phyloP scores from a whole-genome alignment of 805 yeast species.

The Saccharomycopsis sp. region DNA sequence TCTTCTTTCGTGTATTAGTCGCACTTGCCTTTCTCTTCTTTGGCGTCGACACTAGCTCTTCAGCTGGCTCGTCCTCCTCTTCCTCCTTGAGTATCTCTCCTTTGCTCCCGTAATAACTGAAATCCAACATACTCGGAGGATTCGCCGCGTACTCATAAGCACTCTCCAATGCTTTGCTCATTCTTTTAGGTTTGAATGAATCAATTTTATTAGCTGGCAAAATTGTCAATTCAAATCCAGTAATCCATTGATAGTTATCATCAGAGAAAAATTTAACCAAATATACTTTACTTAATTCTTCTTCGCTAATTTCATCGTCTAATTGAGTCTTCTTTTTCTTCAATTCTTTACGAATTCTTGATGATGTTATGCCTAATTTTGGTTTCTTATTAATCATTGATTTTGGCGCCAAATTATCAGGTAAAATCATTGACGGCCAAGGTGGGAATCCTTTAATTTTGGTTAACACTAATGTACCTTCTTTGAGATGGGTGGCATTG shows the following conservation, averaged over 20 bases:
- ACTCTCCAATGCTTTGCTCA: slow-evolving; percentile 37
- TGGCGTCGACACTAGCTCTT: slow-evolving; percentile 11
- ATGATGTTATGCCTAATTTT: slow-evolving; percentile 30
- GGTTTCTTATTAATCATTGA: slow-evolving; percentile 46
- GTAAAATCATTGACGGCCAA: slow-evolving; percentile 85
- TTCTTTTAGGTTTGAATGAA: slow-evolving; percentile 27
- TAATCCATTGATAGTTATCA: slow-evolving; percentile 66
- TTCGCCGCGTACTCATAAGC: slow-evolving; percentile 52
- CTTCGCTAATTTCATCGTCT: slow-evolving; percentile 5
- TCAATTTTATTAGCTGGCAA: slow-evolving; percentile 35
- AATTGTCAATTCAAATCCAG: slow-evolving; percentile 41
- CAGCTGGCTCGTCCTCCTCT: slow-evolving; percentile 26
- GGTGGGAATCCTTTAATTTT: slow-evolving; percentile 83
- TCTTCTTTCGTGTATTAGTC: slow-evolving; percentile 16
- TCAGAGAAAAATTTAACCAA: slow-evolving; percentile 62
- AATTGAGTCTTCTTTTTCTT: too few relatives aligned
- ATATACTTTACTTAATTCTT: slow-evolving; percentile 31
- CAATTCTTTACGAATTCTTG: slow-evolving; percentile 22
- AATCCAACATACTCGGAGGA: slow-evolving; percentile 42
- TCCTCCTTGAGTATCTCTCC: slow-evolving; percentile 34
- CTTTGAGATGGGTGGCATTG: too few relatives aligned
- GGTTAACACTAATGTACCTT: slow-evolving; percentile 58
- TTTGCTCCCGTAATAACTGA: slow-evolving; percentile 35
- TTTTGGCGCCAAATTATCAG: slow-evolving; percentile 51
- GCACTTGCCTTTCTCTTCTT: slow-evolving; percentile 21